Evolutionary conservation across 129 eudicot genomes (phyloP).

Genomic region (Flaveria sonorensis): DNA sequence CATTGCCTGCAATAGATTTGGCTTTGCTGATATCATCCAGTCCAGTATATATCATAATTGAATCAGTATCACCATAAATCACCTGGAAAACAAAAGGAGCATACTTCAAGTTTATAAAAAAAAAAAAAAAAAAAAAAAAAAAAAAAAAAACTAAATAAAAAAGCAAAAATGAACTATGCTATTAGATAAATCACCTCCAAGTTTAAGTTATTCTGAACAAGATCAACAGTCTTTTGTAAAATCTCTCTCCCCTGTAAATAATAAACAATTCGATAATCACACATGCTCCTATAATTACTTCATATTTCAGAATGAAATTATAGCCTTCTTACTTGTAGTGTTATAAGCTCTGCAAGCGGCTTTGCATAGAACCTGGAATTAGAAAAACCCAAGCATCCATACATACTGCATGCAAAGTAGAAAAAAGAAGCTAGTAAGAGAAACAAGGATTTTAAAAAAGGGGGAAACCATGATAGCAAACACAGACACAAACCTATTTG

Average conservation of each 20-base stretch:
- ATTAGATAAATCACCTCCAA: slow-evolving; percentile 60
- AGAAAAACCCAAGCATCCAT: slow-evolving; percentile 97
- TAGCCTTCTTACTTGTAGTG: slow-evolving; percentile 64
- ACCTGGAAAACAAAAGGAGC: slow-evolving; percentile 52
- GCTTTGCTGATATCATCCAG: slow-evolving; percentile 89
- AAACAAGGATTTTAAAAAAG: slow-evolving; percentile 7
- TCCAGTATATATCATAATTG: slow-evolving; percentile 95
- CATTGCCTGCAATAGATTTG: slow-evolving; percentile 75
- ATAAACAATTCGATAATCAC: slow-evolving; percentile 2
- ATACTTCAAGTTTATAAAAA: slow-evolving; percentile 3
- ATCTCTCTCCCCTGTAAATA: slow-evolving; percentile 94
- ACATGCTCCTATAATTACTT: slow-evolving; percentile 9
- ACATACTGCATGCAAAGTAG: slow-evolving; percentile 68
- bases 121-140: slow-evolving; percentile 8
- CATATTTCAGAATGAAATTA: background rate
- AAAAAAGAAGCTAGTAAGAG: slow-evolving; percentile 9
- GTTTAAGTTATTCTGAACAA: slow-evolving; percentile 79
- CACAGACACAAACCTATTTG: slow-evolving; percentile 67
- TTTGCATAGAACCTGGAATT: slow-evolving; percentile 97
- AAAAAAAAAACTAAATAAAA: slow-evolving; percentile 13
- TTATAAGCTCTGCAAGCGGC: slow-evolving; percentile 94
- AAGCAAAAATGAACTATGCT: background rate
- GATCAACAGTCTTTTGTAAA: slow-evolving; percentile 95
- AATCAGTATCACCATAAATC: slow-evolving; percentile 98
- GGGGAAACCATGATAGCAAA: background rate